Evolutionary conservation across 768 basidiomycete species (phyloP).

Genomic region (Podaxis sp.): DNA sequence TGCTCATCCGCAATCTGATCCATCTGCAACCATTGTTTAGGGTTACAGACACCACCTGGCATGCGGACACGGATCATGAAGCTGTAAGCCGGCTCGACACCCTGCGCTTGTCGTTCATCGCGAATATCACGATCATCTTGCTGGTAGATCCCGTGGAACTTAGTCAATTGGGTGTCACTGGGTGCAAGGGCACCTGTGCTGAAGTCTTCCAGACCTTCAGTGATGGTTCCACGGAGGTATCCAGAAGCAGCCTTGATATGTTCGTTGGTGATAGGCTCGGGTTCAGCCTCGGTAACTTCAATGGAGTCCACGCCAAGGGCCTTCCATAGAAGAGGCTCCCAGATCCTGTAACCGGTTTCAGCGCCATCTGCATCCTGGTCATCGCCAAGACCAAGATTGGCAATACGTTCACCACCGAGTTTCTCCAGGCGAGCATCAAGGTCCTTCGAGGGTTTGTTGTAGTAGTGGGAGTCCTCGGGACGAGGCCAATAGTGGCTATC

Average conservation of each 20-base stretch:
- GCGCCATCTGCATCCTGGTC: slow-evolving; percentile 97
- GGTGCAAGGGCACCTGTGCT: slow-evolving; percentile 89
- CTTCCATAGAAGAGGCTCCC: slow-evolving; percentile 94
- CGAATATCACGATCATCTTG: slow-evolving; percentile 99
- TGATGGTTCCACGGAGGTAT: slow-evolving; percentile 93
- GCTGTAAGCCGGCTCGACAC: slow-evolving; percentile 90
- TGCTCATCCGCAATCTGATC: slow-evolving; percentile 96
- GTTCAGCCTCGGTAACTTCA: slow-evolving; percentile 88
- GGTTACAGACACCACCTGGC: slow-evolving; percentile 92
- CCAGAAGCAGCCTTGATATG: slow-evolving; percentile 97
- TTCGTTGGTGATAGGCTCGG: slow-evolving; percentile 97
- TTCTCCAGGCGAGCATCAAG: slow-evolving; percentile 75
- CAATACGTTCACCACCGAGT: slow-evolving; percentile 76
- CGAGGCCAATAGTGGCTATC: slow-evolving; percentile 99
- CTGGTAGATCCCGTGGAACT: slow-evolving; percentile 96
- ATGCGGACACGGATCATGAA: slow-evolving; percentile 99
- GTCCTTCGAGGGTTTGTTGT: slow-evolving; percentile 95
- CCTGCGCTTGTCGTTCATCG: slow-evolving; percentile 89
- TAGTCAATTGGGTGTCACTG: slow-evolving; percentile 91
- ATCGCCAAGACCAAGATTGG: slow-evolving; percentile 80
- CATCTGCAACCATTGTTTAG: slow-evolving; percentile 92
- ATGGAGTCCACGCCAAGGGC: slow-evolving; percentile 86
- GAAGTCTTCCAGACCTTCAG: slow-evolving; percentile 82
- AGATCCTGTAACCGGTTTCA: slow-evolving; percentile 94
- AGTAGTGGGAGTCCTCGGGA: slow-evolving; percentile 94